Evolutionary conservation across 2,329 filamentous ascomycete genomes (phyloP), one percentile per base, ranked within the genome.

Genomic region (Cladophialophora immunda): DNA sequence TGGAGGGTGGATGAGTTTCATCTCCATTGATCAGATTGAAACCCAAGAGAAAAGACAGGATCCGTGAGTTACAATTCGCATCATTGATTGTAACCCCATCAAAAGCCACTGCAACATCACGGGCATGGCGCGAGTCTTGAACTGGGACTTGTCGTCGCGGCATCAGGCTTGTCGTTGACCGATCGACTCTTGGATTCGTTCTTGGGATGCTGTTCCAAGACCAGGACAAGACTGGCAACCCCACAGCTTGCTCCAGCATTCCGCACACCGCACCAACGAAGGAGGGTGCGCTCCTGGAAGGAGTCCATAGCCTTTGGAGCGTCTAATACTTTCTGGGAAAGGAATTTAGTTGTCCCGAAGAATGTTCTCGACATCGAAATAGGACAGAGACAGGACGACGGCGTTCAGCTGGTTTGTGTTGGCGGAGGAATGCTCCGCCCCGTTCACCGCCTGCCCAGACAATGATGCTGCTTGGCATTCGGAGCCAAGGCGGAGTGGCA

Each of bases 221-320:
- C 60, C 9, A 56, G 29, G 53, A 56, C 53, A 45, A 62, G 60
- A 34, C 60, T 47, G 38, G 38, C 32, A 30, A 45, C 60, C 29
- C 60, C 60, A 62, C 60, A 62, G 45, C 32, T 38, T 27, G 30
- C n/a, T 54, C 50, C 50, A 54, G 58, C 60, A 56, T 47, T 62
- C 53, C 32, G 50, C 60, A 47, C 15, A 13, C 38, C 53, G 30
- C 15, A 47, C 22, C 25, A 32, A 47, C 17, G 15, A 47, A 22
- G 27, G 29, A 34, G 11, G 13, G 3, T 15, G n/a, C 9, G 11
- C 15, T 45, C 15, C 34, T 30, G 13, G 22, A 30, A 55, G 17
- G 17, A n/a, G 41, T 45, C 41, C 4, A n/a, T 25, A 15, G 19
- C 17, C 2, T 17, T 29, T 17, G 25, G n/a, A 54, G n/a, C 2